Evolutionary conservation across 768 basidiomycete species (phyloP).

Genomic region (Lentinula sp.): DNA sequence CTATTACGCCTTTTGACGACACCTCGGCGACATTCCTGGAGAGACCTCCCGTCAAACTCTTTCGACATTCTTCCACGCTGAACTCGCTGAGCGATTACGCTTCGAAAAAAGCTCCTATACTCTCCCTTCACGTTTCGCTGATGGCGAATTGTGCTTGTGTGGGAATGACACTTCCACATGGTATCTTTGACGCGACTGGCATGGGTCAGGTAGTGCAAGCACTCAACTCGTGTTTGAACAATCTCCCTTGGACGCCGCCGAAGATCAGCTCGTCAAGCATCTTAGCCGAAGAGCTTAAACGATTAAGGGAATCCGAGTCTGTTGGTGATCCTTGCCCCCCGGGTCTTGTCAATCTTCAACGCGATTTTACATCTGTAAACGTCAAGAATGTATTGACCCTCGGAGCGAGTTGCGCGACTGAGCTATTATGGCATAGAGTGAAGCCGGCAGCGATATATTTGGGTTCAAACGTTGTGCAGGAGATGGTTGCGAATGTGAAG

Average conservation of each 20-base stretch:
- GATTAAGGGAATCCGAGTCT: not conserved
- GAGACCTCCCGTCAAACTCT: slow-evolving; percentile 1
- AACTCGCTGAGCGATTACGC: slow-evolving; percentile 2
- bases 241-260: not conserved
- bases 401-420: not conserved
- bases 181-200: slow-evolving; percentile 3
- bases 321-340: not conserved
- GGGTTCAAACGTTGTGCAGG: not conserved
- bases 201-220: slow-evolving; percentile 1
- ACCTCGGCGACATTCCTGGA: not conserved
- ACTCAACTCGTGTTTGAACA: not conserved
- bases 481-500: not conserved
- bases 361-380: slow-evolving; percentile 1
- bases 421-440: slow-evolving; percentile 2
- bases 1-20: not conserved
- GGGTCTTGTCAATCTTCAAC: not conserved
- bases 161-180: slow-evolving; percentile 4
- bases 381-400: slow-evolving; percentile 1
- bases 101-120: not conserved
- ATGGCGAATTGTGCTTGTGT: slow-evolving; percentile 3
- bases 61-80: not conserved
- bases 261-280: not conserved
- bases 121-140: slow-evolving; percentile 1
- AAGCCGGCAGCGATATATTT: not conserved
- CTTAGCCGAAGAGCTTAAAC: not conserved